A percentile compares a stretch with the other conserved stretches of the same genome.
phyloP scores from a whole-genome alignment of 2,329 filamentous ascomycete genomes.

The Nothopassalora personata region DNA sequence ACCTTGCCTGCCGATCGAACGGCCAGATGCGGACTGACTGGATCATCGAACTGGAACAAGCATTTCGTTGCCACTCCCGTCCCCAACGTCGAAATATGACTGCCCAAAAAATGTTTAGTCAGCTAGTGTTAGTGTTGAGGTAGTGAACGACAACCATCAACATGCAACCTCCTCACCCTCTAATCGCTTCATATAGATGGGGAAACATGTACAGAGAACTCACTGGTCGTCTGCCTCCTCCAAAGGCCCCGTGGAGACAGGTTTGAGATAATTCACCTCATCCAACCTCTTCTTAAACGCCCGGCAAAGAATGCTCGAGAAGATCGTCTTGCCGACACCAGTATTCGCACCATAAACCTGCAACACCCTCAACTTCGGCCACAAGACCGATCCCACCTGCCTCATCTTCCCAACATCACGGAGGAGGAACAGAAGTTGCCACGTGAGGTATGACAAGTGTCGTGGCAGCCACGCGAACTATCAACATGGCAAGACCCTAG shows the following conservation, averaged over 20 bases:
- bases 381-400: constrained; percentile 57
- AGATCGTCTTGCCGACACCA: constrained; percentile 77
- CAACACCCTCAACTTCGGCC: constrained; percentile 62
- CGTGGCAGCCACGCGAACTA: background rate
- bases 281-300: constrained; percentile 50
- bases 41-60: constrained; percentile 66
- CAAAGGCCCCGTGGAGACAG: constrained; percentile 68
- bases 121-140: background rate
- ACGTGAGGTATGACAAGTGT: background rate
- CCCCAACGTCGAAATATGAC: constrained; percentile 57
- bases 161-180: background rate
- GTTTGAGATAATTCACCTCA: constrained; percentile 65
- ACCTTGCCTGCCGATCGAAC: constrained; percentile 40
- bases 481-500: background rate
- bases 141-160: background rate
- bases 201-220: constrained; percentile 5
- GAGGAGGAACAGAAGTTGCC: background rate
- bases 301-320: constrained; percentile 66
- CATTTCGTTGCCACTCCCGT: constrained; percentile 53
- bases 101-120: background rate
- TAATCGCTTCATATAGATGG: background rate
- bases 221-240: constrained; percentile 68
- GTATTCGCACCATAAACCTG: constrained; percentile 83
- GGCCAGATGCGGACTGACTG: constrained; percentile 74
- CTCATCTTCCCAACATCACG: constrained; percentile 31